Evolutionary conservation across 75 land plant genomes (phyloP), one percentile per base, ranked within the genome.

Genomic region (Selaginella tamariscina): DNA sequence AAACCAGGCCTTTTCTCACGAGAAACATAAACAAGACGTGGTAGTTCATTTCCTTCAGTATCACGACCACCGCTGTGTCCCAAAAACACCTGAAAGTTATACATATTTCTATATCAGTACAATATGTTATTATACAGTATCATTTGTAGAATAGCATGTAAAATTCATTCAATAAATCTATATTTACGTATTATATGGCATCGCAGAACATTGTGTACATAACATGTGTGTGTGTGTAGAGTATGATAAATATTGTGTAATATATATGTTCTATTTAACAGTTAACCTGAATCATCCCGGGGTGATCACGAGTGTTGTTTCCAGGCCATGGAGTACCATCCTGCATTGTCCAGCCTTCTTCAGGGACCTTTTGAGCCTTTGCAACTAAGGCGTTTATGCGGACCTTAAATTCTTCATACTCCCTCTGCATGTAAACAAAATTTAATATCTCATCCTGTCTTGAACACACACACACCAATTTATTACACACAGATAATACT

Each of bases 311-410:
- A 24, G 89, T 81, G 65, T 71, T 84, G 79, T 86, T 86, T 11
- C 89, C 89, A 15, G 89, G 89, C 89, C 89, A 86, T 13, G 89
- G 89, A 15, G 89, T 86, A 1, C 99, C 99, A 74, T 95, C 99
- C 65, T 90, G 88, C 99, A 95, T 90, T 29, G 89, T 91, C 99
- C 99, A 95, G 2, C 99, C 99, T 57, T 88, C 99, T 28, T 79
- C 67, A 2, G 99, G 99, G 31, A 84, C 87, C 75, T 86, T 86
- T 68, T 76, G 69, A 26, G 89, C 86, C 72, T 84, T 84, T 0
- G 84, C 80, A 56, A 86, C 89, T 56, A 86, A 56, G 2, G 89
- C 80, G 31, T 86, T 86, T 1, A 86, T 78, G 66, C 82, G 76
- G 62, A 86, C 86, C 60, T 86, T 86, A 64, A 84, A 86, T 63